A percentile compares a stretch with the other conserved stretches of the same genome.
Evolutionary conservation across 768 basidiomycete species (phyloP).

Genomic region (Epithele typhae): DNA sequence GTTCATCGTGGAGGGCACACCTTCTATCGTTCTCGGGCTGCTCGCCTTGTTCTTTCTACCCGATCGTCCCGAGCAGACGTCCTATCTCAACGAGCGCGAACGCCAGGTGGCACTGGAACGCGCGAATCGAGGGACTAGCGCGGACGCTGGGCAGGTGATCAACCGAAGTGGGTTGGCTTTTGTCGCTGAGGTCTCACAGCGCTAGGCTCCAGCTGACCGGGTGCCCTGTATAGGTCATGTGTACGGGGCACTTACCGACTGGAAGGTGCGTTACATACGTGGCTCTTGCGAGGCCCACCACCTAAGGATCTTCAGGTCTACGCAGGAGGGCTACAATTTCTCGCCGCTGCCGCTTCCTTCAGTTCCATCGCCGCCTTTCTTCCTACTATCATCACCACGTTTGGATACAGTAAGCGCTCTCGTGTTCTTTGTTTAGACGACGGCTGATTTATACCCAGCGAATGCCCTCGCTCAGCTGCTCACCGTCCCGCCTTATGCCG

Average conservation of each 20-base stretch:
- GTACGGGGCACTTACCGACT: constrained; percentile 59
- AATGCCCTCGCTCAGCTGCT: constrained; percentile 63
- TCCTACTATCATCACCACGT: constrained; percentile 74
- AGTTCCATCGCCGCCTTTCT: constrained; percentile 79
- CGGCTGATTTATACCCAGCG: constrained; percentile 42
- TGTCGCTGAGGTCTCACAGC: background rate
- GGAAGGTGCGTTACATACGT: constrained; percentile 34
- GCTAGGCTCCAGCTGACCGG: constrained; percentile 20
- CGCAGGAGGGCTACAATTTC: constrained; percentile 67
- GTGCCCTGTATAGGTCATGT: constrained; percentile 47
- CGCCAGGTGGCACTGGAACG: constrained; percentile 61
- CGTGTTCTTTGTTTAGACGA: constrained; percentile 5
- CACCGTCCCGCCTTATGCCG: constrained; percentile 77
- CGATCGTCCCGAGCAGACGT: constrained; percentile 67
- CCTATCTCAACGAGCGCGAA: constrained; percentile 45
- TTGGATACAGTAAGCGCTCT: constrained; percentile 55
- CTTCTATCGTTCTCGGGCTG: constrained; percentile 60
- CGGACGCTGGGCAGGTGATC: constrained; percentile 60
- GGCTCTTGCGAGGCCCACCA: background rate
- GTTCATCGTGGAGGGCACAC: constrained; percentile 75
- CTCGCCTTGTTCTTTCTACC: constrained; percentile 56
- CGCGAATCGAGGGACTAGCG: constrained; percentile 61
- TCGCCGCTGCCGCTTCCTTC: constrained; percentile 70
- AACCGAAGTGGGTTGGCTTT: constrained; percentile 45
- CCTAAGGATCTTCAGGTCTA: constrained; percentile 41